A percentile compares a stretch with the other conserved stretches of the same genome.
Conservation (phyloP, 768 basidiomycete species). For the Kwoniella botswanensis region DNA sequence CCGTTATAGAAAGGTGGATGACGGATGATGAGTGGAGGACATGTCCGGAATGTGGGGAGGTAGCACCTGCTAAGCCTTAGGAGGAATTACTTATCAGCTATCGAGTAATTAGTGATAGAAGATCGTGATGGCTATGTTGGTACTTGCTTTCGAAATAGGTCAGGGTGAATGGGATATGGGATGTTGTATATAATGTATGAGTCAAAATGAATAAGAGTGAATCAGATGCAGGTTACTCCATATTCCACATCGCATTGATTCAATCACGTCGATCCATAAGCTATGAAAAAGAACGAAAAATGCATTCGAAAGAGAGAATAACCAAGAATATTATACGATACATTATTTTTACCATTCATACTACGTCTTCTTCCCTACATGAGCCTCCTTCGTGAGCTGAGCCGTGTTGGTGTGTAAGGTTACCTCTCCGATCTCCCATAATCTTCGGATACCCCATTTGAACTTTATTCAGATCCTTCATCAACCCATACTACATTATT, state of each 20-base stretch:
- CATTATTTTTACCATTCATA: neutral
- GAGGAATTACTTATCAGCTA: constrained; percentile 14
- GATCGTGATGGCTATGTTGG: neutral
- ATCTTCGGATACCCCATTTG: too few species aligned
- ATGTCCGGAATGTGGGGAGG: constrained; percentile 72
- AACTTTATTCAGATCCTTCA: neutral
- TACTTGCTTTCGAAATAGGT: neutral
- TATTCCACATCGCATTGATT: too few species aligned
- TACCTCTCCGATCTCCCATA: too few species aligned
- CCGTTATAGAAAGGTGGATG: constrained; percentile 86
- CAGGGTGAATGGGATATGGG: neutral
- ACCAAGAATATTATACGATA: neutral
- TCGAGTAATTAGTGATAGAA: neutral
- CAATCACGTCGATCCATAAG: too few species aligned
- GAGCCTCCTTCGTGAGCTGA: too few species aligned
- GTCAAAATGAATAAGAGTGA: neutral
- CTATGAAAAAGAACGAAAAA: neutral
- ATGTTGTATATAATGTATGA: neutral
- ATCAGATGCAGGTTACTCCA: too few species aligned
- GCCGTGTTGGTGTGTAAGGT: too few species aligned
- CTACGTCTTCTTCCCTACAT: neutral
- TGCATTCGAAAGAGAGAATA: neutral
- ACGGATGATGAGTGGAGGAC: constrained; percentile 67
- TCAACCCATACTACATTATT: neutral
- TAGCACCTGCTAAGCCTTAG: constrained; percentile 66